Evolutionary conservation across 805 yeast genomes (phyloP).

Genomic region (Starmerella sp.): DNA sequence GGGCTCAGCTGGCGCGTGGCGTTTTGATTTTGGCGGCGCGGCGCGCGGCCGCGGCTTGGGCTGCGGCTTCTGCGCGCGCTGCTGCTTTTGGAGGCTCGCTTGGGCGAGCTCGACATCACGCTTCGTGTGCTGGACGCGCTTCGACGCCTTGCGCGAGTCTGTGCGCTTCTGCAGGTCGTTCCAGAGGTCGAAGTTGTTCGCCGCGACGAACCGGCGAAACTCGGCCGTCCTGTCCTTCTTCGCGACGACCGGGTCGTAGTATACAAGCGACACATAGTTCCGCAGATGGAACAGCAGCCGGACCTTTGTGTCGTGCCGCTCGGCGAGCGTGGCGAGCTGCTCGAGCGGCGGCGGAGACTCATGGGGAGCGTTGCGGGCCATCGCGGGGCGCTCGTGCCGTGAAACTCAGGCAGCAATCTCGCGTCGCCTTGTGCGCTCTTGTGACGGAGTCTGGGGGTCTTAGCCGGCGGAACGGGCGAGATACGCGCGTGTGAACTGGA

Average conservation of each 20-base stretch:
- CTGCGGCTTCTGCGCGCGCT: neutral
- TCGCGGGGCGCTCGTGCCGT: neutral
- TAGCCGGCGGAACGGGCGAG: conserved; percentile 1
- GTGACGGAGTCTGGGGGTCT: neutral
- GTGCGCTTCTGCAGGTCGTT: conserved; percentile 11
- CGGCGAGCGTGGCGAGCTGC: conserved; percentile 19
- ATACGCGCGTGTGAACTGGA: neutral
- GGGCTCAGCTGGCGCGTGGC: neutral
- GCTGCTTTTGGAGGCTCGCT: neutral
- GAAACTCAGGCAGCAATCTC: neutral
- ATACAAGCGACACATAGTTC: conserved; percentile 32
- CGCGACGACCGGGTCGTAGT: conserved; percentile 31
- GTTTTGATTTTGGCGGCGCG: neutral
- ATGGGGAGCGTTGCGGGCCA: conserved; percentile 3
- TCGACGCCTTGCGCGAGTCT: conserved; percentile 19
- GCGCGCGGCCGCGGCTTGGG: neutral
- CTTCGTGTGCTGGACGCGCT: conserved; percentile 11
- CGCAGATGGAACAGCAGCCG: conserved; percentile 33
- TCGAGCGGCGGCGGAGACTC: conserved; percentile 1
- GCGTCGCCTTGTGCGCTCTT: neutral
- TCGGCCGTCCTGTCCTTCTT: conserved; percentile 27
- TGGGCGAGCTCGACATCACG: conserved; percentile 7
- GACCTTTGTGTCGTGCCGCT: conserved; percentile 30
- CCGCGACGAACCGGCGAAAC: conserved; percentile 25
- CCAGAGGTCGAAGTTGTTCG: conserved; percentile 32